Conservation (phyloP, 2,329 filamentous ascomycete species). For the Clonostachys rosea region DNA sequence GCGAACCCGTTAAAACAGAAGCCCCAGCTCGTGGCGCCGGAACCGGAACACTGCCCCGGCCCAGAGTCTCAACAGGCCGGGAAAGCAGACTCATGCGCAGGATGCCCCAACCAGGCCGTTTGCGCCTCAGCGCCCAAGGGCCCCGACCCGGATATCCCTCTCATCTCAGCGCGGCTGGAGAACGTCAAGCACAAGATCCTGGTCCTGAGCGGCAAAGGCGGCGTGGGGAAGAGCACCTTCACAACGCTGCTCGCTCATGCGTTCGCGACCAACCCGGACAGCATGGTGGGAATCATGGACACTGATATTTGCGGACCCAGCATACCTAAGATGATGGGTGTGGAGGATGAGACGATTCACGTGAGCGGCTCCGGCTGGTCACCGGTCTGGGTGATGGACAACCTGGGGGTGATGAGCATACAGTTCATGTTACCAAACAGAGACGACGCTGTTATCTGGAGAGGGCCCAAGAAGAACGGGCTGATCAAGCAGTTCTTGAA, state of each 20-base stretch:
- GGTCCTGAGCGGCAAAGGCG: constrained; percentile 89
- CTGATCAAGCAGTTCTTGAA: constrained; percentile 97
- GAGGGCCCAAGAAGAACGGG: constrained; percentile 97
- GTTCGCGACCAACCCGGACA: constrained; percentile 76
- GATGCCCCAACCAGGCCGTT: constrained; percentile 93
- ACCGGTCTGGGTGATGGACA: constrained; percentile 93
- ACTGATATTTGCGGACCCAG: constrained; percentile 95
- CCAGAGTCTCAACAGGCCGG: constrained; percentile 72
- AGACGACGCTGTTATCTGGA: constrained; percentile 96
- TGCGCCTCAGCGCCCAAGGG: constrained; percentile 94
- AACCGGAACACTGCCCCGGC: constrained; percentile 95
- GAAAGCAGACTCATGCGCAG: constrained; percentile 78
- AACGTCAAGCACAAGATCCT: constrained; percentile 88
- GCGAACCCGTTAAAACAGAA: constrained; percentile 71
- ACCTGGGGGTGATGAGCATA: constrained; percentile 92
- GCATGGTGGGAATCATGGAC: constrained; percentile 91
- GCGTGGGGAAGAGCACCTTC: constrained; percentile 95
- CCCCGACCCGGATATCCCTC: constrained; percentile 86
- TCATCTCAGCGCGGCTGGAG: constrained; percentile 79
- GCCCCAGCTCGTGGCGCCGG: constrained; percentile 85
- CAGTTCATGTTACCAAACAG: constrained; percentile 96
- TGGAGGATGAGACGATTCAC: constrained; percentile 90
- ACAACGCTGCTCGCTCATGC: constrained; percentile 83
- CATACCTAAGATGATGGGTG: constrained; percentile 99
- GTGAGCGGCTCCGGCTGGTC: constrained; percentile 86